Conservation (phyloP, 768 basidiomycete species). For the Leucogyrophana mollusca region DNA sequence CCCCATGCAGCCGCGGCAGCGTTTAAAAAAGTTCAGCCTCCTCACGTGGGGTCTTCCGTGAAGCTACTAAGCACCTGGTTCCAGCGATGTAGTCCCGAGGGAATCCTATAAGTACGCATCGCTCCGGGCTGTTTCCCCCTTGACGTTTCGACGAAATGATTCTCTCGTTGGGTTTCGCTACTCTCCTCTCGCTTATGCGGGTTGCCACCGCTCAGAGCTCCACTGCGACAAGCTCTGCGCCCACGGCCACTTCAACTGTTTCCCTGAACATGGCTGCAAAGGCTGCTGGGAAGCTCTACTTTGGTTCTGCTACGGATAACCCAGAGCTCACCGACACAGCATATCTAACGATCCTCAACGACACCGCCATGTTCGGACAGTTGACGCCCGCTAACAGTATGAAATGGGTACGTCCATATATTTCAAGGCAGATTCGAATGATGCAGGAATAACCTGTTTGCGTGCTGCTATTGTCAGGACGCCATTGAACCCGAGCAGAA, state of each 20-base stretch:
- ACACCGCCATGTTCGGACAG: constrained; percentile 39
- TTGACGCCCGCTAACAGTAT: constrained; percentile 45
- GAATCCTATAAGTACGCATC: neutral
- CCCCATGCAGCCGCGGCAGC: too few species aligned
- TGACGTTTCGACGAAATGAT: neutral
- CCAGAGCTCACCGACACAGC: constrained; percentile 38
- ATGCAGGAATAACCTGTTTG: neutral
- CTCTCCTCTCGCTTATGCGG: neutral
- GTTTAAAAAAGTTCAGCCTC: too few species aligned
- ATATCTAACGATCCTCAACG: constrained; percentile 36
- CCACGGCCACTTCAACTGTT: constrained; percentile 13
- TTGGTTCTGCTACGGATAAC: constrained; percentile 49
- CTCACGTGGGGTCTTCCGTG: too few species aligned
- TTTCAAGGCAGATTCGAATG: neutral
- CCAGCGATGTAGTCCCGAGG: neutral
- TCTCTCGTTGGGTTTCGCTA: neutral
- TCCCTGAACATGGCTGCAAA: constrained; percentile 35
- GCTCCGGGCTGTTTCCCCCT: neutral
- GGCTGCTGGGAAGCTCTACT: constrained; percentile 43
- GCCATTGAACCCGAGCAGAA: constrained; percentile 21
- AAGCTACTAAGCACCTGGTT: neutral
- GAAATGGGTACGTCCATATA: constrained; percentile 37
- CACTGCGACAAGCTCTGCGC: constrained; percentile 10
- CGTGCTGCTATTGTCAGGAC: neutral
- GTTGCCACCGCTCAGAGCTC: neutral